Evolutionary conservation across 805 yeast genomes (phyloP).

Genomic region (Cyberlindnera mrakii): DNA sequence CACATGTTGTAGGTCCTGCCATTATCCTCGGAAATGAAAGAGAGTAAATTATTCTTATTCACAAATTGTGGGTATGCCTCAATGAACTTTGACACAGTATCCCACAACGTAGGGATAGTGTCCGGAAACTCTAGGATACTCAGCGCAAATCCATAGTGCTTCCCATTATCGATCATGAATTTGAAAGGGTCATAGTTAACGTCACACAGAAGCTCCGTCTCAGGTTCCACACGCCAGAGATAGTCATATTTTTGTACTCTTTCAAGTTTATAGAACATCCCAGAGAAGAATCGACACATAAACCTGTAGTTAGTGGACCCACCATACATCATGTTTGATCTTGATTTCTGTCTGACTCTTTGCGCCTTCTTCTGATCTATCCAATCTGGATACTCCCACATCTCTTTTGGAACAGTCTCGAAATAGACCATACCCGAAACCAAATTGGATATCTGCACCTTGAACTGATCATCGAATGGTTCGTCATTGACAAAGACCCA

Average conservation of each 20-base stretch:
- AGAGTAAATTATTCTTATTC: background rate
- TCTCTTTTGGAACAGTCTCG: slow-evolving; percentile 36
- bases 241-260: slow-evolving; percentile 52
- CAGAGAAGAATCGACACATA: slow-evolving; percentile 47
- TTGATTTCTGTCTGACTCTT: slow-evolving; percentile 23
- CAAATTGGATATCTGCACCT: slow-evolving; percentile 22
- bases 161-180: slow-evolving; percentile 55
- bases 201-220: slow-evolving; percentile 54
- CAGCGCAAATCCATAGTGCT: slow-evolving; percentile 71
- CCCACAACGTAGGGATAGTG: slow-evolving; percentile 49
- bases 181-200: slow-evolving; percentile 47
- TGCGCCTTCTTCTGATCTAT: slow-evolving; percentile 32
- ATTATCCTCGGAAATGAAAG: slow-evolving; percentile 45
- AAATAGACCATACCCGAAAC: slow-evolving; percentile 39
- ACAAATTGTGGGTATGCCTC: slow-evolving; percentile 19
- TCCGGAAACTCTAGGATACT: slow-evolving; percentile 65
- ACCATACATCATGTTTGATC: slow-evolving; percentile 38
- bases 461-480: slow-evolving; percentile 36
- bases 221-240: slow-evolving; percentile 78
- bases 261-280: slow-evolving; percentile 57
- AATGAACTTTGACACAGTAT: slow-evolving; percentile 33
- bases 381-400: slow-evolving; percentile 42
- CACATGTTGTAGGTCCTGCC: slow-evolving; percentile 76
- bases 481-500: slow-evolving; percentile 66
- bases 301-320: slow-evolving; percentile 60